Evolutionary conservation across 2,329 filamentous ascomycete genomes (phyloP).

Genomic region (Xylaria multiplex): DNA sequence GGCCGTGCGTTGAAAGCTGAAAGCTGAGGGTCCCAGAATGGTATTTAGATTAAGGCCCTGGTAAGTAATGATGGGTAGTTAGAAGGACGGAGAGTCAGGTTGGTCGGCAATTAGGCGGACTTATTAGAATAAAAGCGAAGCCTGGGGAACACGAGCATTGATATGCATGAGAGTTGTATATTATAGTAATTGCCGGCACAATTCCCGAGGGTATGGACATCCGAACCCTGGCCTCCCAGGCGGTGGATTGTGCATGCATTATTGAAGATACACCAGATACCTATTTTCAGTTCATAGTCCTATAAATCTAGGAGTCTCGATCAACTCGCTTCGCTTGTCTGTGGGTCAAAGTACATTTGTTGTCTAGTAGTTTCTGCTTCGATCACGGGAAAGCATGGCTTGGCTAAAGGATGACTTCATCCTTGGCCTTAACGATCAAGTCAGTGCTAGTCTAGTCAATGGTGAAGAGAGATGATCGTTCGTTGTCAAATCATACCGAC

Average conservation of each 20-base stretch:
- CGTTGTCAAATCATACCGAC: slow-evolving; percentile 23
- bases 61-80: slow-evolving; percentile 2
- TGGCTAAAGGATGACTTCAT: slow-evolving; percentile 17
- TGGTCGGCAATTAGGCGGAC: slow-evolving; percentile 26
- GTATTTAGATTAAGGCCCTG: neutral
- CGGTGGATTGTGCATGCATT: slow-evolving; percentile 22
- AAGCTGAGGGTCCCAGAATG: neutral
- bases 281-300: slow-evolving; percentile 13
- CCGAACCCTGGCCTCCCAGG: slow-evolving; percentile 17
- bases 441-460: neutral
- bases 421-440: slow-evolving; percentile 13
- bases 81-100: slow-evolving; percentile 1
- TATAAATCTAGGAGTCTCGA: slow-evolving; percentile 14
- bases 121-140: slow-evolving; percentile 13
- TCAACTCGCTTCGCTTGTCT: slow-evolving; percentile 11
- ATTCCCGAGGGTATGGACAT: slow-evolving; percentile 26
- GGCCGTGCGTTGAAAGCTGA: slow-evolving; percentile 4
- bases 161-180: slow-evolving; percentile 27
- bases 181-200: slow-evolving; percentile 33
- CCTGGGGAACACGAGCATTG: slow-evolving; percentile 14
- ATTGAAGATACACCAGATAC: slow-evolving; percentile 11
- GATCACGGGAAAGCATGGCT: slow-evolving; percentile 7
- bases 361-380: slow-evolving; percentile 8
- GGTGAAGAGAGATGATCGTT: slow-evolving; percentile 7
- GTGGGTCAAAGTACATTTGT: slow-evolving; percentile 18